Base-by-base conservation (phyloP, 1,284 basidiomycete species). In the Apiotrichum sp. region DNA sequence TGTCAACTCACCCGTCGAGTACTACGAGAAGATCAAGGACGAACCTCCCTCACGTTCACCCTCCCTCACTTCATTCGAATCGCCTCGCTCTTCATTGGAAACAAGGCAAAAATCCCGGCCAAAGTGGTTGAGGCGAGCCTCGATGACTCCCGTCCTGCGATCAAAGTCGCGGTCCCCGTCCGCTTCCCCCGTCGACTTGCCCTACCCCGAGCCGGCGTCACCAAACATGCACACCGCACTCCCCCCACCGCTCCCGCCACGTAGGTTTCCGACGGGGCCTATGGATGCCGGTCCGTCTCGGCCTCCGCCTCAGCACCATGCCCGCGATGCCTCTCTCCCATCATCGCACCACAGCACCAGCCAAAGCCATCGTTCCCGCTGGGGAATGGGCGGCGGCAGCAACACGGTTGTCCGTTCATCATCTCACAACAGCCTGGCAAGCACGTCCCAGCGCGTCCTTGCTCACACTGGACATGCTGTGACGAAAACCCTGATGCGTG, bases 401-500 rank as follows among this genome's bases (percentile, higher is more conserved):
- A 33, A 14, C 40, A 16, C 39, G 8, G 64, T 70, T 39, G 53
- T 62, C 8, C 62, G 71, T 2, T 73, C 72, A 0, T 65, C 68
- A 6, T 72, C 71, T 2, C 65, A 63, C 29, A 62, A 51, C 40
- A 71, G 66, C 41, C 57, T 74, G 7, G 59, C 60, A 1, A 61
- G 64, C 31, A 57, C 64, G 11, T 70, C 71, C 1, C 66, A 68
- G 45, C 60, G 66, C 34, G 68, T 71, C 3, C 48, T 74, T 3
- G 71, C 68, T 0, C 61, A 64, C 29, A 71, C 71, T n/a, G 69
- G 70, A 4, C 66, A 67, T 16, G 72, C 70, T 0, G 70, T 74
- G 3, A 63, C 65, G 52, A 72, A 71, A 49, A 68, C 69, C 5
- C 72, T 70, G 72, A 52, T 70, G 35, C 55, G 72, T n/a, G 63